A percentile compares a stretch with the other conserved stretches of the same genome.
These are phyloP conservation scores for Chlamydomonas asymmetrica DNA, from an alignment of 139 green algal species.

Conservation along the genomic window DNA sequence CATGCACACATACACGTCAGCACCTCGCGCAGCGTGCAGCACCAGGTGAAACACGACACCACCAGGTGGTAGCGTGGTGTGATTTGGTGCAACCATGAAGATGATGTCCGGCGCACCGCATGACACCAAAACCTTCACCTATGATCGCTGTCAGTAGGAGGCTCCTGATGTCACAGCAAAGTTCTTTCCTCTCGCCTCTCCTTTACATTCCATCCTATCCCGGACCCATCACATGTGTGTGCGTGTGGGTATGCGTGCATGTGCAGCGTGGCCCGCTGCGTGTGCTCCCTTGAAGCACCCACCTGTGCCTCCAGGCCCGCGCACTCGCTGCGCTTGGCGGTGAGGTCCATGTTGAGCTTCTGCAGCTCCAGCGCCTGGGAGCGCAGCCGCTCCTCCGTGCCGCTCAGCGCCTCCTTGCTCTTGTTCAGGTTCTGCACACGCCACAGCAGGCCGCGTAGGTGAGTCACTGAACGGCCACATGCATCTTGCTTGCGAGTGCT, in stretches of 20 bases:
- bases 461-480: neutral
- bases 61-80: neutral
- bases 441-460: neutral
- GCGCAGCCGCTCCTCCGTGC: slow-evolving; percentile 52
- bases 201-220: too few relatives aligned
- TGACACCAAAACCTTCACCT: neutral
- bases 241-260: too few relatives aligned
- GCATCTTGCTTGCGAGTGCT: neutral
- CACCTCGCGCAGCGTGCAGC: too few relatives aligned
- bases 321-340: slow-evolving; percentile 32
- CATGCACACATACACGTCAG: too few relatives aligned
- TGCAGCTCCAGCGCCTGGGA: slow-evolving; percentile 38
- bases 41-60: too few relatives aligned
- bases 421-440: slow-evolving; percentile 59
- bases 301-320: slow-evolving; percentile 35
- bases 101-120: too few relatives aligned
- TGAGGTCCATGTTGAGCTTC: slow-evolving; percentile 53
- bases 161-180: too few relatives aligned
- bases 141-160: neutral
- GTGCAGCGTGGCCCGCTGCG: neutral
- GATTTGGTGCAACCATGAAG: neutral
- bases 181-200: too few relatives aligned
- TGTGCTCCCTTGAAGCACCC: neutral
- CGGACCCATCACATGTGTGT: too few relatives aligned
- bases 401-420: slow-evolving; percentile 56